Evolutionary conservation across 495 filamentous ascomycete species (phyloP).

Genomic region (Neurospora sp.): DNA sequence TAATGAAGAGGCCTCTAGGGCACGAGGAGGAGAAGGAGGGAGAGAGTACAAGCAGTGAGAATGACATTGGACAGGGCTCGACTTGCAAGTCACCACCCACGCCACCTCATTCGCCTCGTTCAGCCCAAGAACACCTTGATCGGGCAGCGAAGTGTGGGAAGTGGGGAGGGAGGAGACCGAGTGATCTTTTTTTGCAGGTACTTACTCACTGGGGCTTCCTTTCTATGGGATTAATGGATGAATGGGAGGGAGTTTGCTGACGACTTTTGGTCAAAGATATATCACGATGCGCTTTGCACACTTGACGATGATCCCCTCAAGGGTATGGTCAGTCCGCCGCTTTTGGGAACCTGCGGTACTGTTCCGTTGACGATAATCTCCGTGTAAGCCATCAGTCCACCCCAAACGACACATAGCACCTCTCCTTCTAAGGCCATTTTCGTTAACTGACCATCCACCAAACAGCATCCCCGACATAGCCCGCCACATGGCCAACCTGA

Average conservation of each 20-base stretch:
- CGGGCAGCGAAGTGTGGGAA: conserved; percentile 51
- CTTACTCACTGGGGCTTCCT: background rate
- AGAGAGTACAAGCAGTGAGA: background rate
- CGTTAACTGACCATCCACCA: background rate
- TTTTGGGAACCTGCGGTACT: conserved; percentile 60
- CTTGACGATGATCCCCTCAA: conserved; percentile 45
- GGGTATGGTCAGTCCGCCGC: conserved; percentile 54
- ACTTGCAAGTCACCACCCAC: background rate
- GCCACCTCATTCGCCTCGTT: background rate
- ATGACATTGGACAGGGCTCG: background rate
- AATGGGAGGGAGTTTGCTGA: background rate
- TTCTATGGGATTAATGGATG: background rate
- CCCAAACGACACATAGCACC: background rate
- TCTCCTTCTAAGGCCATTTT: background rate
- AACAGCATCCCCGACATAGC: conserved; percentile 53
- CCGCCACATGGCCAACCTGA: conserved; percentile 65
- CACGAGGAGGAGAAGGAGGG: background rate
- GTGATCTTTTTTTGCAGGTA: conserved; percentile 56
- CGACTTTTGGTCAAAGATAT: conserved; percentile 38
- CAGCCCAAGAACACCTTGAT: conserved; percentile 32
- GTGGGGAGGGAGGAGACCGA: conserved; percentile 54
- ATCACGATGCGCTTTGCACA: conserved; percentile 52
- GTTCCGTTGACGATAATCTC: conserved; percentile 62
- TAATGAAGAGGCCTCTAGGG: conserved; percentile 6
- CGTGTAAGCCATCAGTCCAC: conserved; percentile 22